Conservation (phyloP, 495 filamentous ascomycete species). For the Neurospora terricola region DNA sequence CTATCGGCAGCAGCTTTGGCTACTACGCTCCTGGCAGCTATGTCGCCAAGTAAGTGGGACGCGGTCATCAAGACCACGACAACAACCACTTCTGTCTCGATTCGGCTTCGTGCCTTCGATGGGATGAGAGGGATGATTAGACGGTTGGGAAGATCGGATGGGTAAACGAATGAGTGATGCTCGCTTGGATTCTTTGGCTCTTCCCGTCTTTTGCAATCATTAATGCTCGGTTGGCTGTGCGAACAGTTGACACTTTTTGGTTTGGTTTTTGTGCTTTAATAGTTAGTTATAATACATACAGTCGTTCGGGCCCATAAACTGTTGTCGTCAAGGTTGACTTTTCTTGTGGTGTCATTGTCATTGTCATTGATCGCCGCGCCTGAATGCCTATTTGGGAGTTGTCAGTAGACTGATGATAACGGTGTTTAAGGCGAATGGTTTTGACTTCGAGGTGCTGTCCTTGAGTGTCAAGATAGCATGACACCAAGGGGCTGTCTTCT, state of each 20-base stretch:
- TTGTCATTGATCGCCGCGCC: not conserved
- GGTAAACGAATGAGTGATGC: not conserved
- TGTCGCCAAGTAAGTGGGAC: not conserved
- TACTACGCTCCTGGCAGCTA: conserved; percentile 5
- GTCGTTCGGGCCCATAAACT: not conserved
- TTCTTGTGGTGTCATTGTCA: not conserved
- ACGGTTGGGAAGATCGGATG: not conserved
- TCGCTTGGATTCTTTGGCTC: not conserved
- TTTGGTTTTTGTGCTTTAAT: not conserved
- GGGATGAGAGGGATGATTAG: not conserved
- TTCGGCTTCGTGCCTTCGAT: not conserved
- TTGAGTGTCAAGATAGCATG: not conserved
- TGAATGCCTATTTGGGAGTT: not conserved
- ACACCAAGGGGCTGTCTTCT: not conserved
- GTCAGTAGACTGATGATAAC: not conserved
- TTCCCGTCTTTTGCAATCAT: not conserved
- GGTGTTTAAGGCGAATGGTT: not conserved
- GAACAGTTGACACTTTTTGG: not conserved
- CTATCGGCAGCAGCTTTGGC: conserved; percentile 2
- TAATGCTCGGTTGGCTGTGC: not conserved
- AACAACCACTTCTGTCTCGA: not conserved
- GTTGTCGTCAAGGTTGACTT: not conserved
- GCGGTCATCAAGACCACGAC: not conserved
- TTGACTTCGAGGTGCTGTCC: not conserved
- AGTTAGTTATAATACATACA: not conserved